Evolutionary conservation across 768 basidiomycete species (phyloP).

Genomic region (Serpula lacrymans): DNA sequence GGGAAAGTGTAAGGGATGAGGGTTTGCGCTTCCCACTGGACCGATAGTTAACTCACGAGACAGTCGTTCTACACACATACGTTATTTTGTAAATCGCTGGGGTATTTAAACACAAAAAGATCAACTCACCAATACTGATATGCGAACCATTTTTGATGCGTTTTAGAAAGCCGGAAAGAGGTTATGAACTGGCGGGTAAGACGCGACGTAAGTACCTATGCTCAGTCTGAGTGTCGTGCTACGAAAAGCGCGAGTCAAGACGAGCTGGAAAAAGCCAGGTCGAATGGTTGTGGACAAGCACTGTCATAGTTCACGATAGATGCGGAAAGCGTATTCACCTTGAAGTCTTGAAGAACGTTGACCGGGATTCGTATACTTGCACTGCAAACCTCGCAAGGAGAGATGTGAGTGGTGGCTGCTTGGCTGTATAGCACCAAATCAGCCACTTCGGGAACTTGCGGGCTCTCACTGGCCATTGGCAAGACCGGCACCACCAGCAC

Average conservation of each 20-base stretch:
- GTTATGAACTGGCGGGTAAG: conserved; percentile 18
- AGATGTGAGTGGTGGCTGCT: too few species aligned
- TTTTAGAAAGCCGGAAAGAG: conserved; percentile 6
- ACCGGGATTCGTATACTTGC: too few species aligned
- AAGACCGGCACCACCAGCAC: conserved; percentile 11
- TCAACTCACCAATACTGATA: conserved; percentile 67
- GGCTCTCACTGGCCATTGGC: conserved; percentile 8
- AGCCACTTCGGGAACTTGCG: conserved; percentile 30
- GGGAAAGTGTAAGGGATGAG: conserved; percentile 3
- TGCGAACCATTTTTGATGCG: conserved; percentile 72
- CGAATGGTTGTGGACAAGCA: conserved; percentile 11
- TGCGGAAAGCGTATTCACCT: conserved; percentile 43
- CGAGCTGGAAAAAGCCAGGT: conserved; percentile 23
- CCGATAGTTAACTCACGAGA: conserved; percentile 40
- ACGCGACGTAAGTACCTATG: conserved; percentile 37
- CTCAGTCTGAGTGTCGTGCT: conserved; percentile 85
- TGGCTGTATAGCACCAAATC: conserved; percentile 32
- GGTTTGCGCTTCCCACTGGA: conserved; percentile 24
- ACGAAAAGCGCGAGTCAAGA: conserved; percentile 79
- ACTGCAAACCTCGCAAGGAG: too few species aligned
- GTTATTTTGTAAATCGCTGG: not conserved
- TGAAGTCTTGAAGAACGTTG: conserved; percentile 23
- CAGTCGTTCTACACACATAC: not conserved
- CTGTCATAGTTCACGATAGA: conserved; percentile 13
- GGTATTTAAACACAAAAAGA: not conserved